A percentile compares a stretch with the other conserved stretches of the same genome.
Evolutionary conservation across 2,329 filamentous ascomycete genomes (phyloP).

Genomic region (Stemphylium vesicarium): DNA sequence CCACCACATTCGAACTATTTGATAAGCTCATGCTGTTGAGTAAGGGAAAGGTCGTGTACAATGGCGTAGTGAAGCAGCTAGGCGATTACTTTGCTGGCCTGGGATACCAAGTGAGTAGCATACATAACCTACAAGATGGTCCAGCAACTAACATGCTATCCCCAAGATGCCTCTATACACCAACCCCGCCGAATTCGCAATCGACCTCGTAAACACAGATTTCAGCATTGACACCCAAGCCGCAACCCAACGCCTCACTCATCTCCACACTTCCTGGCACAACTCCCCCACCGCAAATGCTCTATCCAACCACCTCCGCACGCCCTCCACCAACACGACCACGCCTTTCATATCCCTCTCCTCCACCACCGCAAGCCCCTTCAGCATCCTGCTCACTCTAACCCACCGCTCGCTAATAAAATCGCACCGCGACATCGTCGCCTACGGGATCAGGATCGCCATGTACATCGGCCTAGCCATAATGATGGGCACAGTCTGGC

Average conservation of each 20-base stretch:
- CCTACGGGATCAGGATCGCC: constrained; percentile 79
- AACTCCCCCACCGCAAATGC: constrained; percentile 52
- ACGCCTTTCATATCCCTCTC: background rate
- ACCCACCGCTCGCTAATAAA: constrained; percentile 84
- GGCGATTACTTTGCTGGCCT: constrained; percentile 68
- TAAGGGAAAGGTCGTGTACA: constrained; percentile 73
- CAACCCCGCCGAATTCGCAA: constrained; percentile 81
- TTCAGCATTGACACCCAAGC: constrained; percentile 63
- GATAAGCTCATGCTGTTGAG: constrained; percentile 80
- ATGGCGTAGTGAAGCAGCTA: constrained; percentile 66
- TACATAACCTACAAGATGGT: background rate
- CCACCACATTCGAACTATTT: constrained; percentile 78
- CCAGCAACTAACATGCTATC: background rate
- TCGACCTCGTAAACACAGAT: constrained; percentile 80
- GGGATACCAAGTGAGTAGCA: constrained; percentile 52
- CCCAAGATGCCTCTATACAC: constrained; percentile 68
- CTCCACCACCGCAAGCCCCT: constrained; percentile 50
- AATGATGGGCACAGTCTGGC: constrained; percentile 88
- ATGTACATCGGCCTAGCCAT: constrained; percentile 84
- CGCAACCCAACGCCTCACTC: constrained; percentile 57
- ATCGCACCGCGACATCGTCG: constrained; percentile 81
- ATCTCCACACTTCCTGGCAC: constrained; percentile 64
- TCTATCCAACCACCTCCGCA: constrained; percentile 9
- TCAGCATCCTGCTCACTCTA: constrained; percentile 66
- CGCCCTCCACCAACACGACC: background rate